phyloP scores from a whole-genome alignment of 2,329 filamentous ascomycete genomes.

The Nigrospora sphaerica region DNA sequence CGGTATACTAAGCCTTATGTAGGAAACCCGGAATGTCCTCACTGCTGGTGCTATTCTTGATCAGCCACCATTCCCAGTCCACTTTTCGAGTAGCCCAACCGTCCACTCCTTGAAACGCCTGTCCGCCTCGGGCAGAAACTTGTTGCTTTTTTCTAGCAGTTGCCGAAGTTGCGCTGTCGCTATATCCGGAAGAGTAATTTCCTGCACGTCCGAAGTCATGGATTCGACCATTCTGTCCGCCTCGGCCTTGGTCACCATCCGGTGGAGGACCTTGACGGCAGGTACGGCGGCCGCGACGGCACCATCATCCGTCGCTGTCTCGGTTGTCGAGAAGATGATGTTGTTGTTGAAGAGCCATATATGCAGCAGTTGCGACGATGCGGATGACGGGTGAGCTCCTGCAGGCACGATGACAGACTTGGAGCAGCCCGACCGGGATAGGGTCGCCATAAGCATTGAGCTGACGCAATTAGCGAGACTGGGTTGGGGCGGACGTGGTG shows the following conservation, averaged over 20 bases:
- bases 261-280: constrained; percentile 49
- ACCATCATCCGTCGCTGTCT: constrained; percentile 7
- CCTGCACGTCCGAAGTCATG: constrained; percentile 50
- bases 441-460: constrained; percentile 43
- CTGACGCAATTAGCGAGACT: constrained; percentile 43
- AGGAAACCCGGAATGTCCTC: too few relatives aligned
- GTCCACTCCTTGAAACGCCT: constrained; percentile 59
- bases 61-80: constrained; percentile 19
- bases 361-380: constrained; percentile 26
- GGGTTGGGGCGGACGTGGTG: constrained; percentile 19
- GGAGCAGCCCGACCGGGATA: constrained; percentile 49
- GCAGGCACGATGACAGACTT: constrained; percentile 46
- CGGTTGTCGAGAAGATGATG: constrained; percentile 42
- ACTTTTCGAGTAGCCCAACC: constrained; percentile 55
- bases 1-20: too few relatives aligned
- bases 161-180: constrained; percentile 38
- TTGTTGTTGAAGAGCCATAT: constrained; percentile 52
- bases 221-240: constrained; percentile 42
- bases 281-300: constrained; percentile 8
- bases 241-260: constrained; percentile 31
- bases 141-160: constrained; percentile 39
- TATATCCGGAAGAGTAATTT: constrained; percentile 44
- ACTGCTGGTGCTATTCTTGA: too few relatives aligned
- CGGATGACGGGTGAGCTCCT: constrained; percentile 3
- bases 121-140: constrained; percentile 46